Evolutionary conservation across 495 filamentous ascomycete genomes (phyloP).

Genomic region (Ascobolus immersus): DNA sequence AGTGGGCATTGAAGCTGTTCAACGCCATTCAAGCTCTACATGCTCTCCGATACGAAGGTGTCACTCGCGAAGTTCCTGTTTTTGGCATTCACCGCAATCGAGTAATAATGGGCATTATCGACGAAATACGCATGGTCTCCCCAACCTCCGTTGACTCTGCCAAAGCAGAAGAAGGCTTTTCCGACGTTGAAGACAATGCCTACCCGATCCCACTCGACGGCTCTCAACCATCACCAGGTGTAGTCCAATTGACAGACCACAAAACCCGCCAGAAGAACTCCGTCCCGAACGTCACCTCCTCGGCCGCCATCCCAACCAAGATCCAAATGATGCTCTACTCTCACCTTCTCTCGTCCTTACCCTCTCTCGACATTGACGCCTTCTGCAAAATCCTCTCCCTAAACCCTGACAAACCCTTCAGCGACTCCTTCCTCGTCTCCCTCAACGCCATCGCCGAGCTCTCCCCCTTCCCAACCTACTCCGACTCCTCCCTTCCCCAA

Average conservation of each 20-base stretch:
- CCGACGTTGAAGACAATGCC: no score
- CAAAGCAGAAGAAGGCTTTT: slow-evolving; percentile 24
- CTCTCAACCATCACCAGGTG: background rate
- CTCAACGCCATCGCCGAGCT: background rate
- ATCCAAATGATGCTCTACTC: slow-evolving; percentile 78
- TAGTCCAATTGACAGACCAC: background rate
- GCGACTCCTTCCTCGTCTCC: slow-evolving; percentile 1
- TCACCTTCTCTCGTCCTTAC: slow-evolving; percentile 50
- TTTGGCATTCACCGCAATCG: slow-evolving; percentile 71
- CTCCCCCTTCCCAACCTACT: slow-evolving; percentile 13
- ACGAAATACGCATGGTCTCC: slow-evolving; percentile 41
- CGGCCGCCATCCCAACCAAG: slow-evolving; percentile 42
- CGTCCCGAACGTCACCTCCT: no score
- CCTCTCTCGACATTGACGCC: no score
- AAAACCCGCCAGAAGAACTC: background rate
- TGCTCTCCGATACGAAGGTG: slow-evolving; percentile 45
- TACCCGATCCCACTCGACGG: slow-evolving; percentile 8
- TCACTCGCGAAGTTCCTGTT: slow-evolving; percentile 76
- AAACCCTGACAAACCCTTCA: no score
- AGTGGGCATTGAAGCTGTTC: slow-evolving; percentile 62
- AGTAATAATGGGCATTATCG: slow-evolving; percentile 71
- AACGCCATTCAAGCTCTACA: slow-evolving; percentile 73
- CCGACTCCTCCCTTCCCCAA: slow-evolving; percentile 8
- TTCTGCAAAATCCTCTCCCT: no score
- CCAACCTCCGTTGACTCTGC: slow-evolving; percentile 32